Evolutionary conservation across 768 basidiomycete species (phyloP).

Genomic region (Kwoniella dejecticola): DNA sequence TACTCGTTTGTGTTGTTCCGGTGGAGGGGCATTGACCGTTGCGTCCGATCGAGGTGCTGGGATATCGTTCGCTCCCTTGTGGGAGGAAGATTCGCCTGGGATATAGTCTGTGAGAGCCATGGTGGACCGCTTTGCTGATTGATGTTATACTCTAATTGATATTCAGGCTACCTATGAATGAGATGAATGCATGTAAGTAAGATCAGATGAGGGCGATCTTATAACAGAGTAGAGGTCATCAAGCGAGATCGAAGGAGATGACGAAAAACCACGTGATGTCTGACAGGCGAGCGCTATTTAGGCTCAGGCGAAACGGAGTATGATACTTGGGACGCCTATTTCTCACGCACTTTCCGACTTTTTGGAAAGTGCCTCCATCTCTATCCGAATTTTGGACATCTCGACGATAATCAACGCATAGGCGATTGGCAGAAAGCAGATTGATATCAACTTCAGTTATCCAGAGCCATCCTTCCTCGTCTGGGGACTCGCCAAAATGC

Average conservation of each 20-base stretch:
- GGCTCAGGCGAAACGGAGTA: neutral
- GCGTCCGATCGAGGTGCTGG: constrained; percentile 44
- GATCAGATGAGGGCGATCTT: neutral
- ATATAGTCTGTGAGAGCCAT: constrained; percentile 15
- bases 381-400: neutral
- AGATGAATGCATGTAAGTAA: neutral
- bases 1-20: constrained; percentile 42
- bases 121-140: too few species aligned
- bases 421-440: neutral
- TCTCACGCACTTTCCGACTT: neutral
- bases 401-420: neutral
- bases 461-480: neutral
- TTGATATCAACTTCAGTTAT: neutral
- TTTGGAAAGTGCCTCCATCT: neutral
- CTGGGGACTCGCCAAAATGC: constrained; percentile 28
- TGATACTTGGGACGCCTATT: neutral
- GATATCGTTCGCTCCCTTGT: constrained; percentile 40
- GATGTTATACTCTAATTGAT: neutral
- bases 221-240: too few species aligned
- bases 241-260: neutral
- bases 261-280: constrained; percentile 3
- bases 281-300: neutral
- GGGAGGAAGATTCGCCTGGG: constrained; percentile 10
- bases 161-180: neutral
- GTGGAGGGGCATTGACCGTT: constrained; percentile 41